A percentile compares a stretch with the other conserved stretches of the same genome.
These are phyloP conservation scores for Cadophora gregata DNA, from an alignment of 2,329 filamentous ascomycete species.

Conservation along the genomic window DNA sequence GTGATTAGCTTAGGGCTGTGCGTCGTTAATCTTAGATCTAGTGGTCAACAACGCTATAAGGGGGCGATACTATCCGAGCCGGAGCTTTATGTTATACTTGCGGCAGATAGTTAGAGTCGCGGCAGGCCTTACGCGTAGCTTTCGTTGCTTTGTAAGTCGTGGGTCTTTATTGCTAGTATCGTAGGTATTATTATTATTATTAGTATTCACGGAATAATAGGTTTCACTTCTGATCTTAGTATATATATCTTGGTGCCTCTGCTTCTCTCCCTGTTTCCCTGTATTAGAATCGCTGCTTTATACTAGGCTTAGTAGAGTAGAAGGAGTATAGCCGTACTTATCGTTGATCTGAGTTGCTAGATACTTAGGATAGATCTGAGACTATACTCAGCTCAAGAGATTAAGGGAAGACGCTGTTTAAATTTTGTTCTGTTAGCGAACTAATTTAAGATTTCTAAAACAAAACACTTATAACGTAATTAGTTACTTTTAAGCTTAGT, in stretches of 20 bases:
- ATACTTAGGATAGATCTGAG: conserved; percentile 28
- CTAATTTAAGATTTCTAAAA: conserved; percentile 31
- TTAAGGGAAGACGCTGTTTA: conserved; percentile 31
- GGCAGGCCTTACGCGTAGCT: conserved; percentile 24
- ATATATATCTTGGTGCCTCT: conserved; percentile 25
- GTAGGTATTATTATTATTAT: conserved; percentile 21
- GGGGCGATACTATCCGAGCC: not conserved
- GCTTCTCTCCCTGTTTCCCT: conserved; percentile 16
- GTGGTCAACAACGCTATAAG: not conserved
- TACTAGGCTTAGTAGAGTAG: conserved; percentile 17
- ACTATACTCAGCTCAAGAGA: conserved; percentile 31
- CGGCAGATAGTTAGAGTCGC: not conserved
- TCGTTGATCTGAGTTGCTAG: conserved; percentile 28
- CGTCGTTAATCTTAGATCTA: conserved; percentile 41
- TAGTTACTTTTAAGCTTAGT: conserved; percentile 35
- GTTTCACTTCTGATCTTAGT: conserved; percentile 25
- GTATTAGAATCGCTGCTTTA: conserved; percentile 4
- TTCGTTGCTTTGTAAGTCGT: conserved; percentile 32
- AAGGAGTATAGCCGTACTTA: conserved; percentile 25
- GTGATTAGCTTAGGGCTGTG: not conserved
- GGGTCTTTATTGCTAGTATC: conserved; percentile 26
- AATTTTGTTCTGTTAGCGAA: conserved; percentile 30
- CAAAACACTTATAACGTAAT: conserved; percentile 16
- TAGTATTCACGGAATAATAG: conserved; percentile 14
- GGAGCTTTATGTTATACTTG: not conserved